Percentiles rank a stretch among this genome's conserved stretches.
These are phyloP conservation scores for Bipolaris sorokiniana DNA, from an alignment of 2,329 filamentous ascomycete genomes.

Conservation along the genomic window DNA sequence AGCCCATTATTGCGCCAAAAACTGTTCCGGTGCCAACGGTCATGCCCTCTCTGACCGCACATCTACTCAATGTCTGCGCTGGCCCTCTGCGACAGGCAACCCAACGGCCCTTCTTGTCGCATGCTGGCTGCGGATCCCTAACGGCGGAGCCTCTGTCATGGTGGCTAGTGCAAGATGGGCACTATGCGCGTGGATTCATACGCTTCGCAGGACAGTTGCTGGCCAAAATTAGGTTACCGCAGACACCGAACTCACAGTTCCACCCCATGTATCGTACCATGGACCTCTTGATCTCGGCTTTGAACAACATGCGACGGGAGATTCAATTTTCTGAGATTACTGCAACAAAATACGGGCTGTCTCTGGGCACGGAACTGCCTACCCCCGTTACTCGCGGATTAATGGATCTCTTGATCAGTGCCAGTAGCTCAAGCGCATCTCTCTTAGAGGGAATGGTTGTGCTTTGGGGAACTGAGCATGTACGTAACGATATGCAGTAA, in stretches of 20 bases:
- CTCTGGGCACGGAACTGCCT: conserved; percentile 54
- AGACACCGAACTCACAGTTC: conserved; percentile 51
- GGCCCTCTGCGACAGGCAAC: conserved; percentile 63
- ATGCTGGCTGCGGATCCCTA: conserved; percentile 68
- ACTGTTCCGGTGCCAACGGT: conserved; percentile 29
- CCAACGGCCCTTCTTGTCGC: conserved; percentile 68
- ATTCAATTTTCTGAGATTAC: conserved; percentile 71
- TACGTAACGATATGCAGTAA: conserved; percentile 31
- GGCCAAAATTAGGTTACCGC: conserved; percentile 64
- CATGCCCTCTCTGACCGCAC: conserved; percentile 60
- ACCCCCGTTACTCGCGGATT: conserved; percentile 60
- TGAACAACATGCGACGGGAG: conserved; percentile 71
- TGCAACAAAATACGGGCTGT: conserved; percentile 64
- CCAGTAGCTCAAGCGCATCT: conserved; percentile 56
- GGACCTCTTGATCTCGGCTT: conserved; percentile 67
- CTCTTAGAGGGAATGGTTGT: conserved; percentile 73
- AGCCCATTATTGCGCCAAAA: conserved; percentile 46
- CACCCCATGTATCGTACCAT: conserved; percentile 63
- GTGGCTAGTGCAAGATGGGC: conserved; percentile 75
- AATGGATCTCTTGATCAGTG: conserved; percentile 66
- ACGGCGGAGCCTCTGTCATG: conserved; percentile 62
- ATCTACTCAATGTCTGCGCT: conserved; percentile 61
- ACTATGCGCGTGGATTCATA: conserved; percentile 74
- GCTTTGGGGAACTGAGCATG: conserved; percentile 78
- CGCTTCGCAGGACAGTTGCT: conserved; percentile 70